These are phyloP conservation scores for Fusarium globosum DNA, from an alignment of 2,329 filamentous ascomycete genomes.

Conservation along the genomic window DNA sequence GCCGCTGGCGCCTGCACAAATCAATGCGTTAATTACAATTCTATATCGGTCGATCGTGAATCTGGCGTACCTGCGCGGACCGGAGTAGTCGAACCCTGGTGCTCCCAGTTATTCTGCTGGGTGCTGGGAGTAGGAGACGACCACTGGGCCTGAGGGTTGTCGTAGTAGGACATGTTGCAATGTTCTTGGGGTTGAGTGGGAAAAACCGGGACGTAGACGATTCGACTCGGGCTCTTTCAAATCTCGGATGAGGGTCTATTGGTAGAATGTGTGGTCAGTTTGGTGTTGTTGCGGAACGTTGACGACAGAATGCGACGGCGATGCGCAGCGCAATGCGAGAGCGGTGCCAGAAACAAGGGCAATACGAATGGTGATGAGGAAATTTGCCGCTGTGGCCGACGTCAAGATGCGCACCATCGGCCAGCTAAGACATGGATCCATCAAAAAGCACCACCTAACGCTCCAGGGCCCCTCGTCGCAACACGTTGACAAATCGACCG, in stretches of 20 bases:
- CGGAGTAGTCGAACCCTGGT: constrained; percentile 56
- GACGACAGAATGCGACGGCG: constrained; percentile 26
- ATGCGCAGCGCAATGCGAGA: constrained; percentile 29
- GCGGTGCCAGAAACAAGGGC: constrained; percentile 14
- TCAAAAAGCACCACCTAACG: constrained; percentile 40
- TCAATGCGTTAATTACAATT: constrained; percentile 21
- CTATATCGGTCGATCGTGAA: neutral
- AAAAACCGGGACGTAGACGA: constrained; percentile 31
- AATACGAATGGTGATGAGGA: constrained; percentile 28
- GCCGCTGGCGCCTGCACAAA: constrained; percentile 74
- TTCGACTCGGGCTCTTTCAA: constrained; percentile 20
- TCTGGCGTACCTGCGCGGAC: constrained; percentile 52
- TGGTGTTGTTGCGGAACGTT: constrained; percentile 15
- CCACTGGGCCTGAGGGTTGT: constrained; percentile 57
- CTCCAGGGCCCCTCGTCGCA: constrained; percentile 37
- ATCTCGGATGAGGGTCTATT: constrained; percentile 32
- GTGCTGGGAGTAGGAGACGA: constrained; percentile 40
- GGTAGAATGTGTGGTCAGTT: constrained; percentile 26
- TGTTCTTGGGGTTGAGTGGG: constrained; percentile 22
- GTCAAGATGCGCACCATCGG: constrained; percentile 42
- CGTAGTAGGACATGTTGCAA: constrained; percentile 58
- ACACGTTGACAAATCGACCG: constrained; percentile 37
- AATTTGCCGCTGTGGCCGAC: constrained; percentile 39
- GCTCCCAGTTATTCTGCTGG: constrained; percentile 59
- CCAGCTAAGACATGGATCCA: constrained; percentile 40